Evolutionary conservation across 1,284 basidiomycete species (phyloP), one percentile per base, ranked within the genome.

Genomic region (Sporisorium scitamineum): DNA sequence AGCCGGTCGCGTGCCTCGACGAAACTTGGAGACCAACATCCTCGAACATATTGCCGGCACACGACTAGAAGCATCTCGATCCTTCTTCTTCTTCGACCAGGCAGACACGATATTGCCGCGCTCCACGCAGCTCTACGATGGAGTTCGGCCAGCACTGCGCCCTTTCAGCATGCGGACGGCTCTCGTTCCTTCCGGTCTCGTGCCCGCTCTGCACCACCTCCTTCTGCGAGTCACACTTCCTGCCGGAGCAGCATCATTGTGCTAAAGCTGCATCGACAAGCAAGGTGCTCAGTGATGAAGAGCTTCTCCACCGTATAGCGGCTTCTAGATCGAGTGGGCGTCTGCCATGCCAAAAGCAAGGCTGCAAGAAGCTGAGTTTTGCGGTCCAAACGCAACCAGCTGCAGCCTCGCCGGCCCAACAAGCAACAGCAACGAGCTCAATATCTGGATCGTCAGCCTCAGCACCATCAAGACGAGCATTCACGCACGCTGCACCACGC

Each of bases 181-280:
- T 81, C 18, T 78, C 80, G 16, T 82, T 82, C 55, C 70, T 82
- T 10, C 80, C 80, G 4, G 59, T 81, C 27, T 61, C 62, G 5
- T 82, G 80, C 31, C 59, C 74, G 10, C 70, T 59, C 48, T 82
- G 80, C 60, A 66, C 58, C 24, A 51, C 54, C 29, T 45, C 52
- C 5, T 82, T 67, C 53, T 82, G 80, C 72, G 79, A 81, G 31
- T 63, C 64, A 10, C 80, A 82, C 44, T 79, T 71, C 42, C 61
- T 79, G 3, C 76, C 80, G 7, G 68, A 63, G 7, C 78, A 80
- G 44, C 80, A 82, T 41, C 22, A 39, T 10, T 82, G 80, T 27
- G 50, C 61, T 10, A 65, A 65, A 14, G 68, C 80, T 8, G 58
- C 61, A 6, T 59, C 71, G 0, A 56, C 54, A 6, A 65, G 53